Percentiles rank a stretch among this genome's conserved stretches.
phyloP scores from a whole-genome alignment of 2,329 filamentous ascomycete species.

The Sporothrix protearum region DNA sequence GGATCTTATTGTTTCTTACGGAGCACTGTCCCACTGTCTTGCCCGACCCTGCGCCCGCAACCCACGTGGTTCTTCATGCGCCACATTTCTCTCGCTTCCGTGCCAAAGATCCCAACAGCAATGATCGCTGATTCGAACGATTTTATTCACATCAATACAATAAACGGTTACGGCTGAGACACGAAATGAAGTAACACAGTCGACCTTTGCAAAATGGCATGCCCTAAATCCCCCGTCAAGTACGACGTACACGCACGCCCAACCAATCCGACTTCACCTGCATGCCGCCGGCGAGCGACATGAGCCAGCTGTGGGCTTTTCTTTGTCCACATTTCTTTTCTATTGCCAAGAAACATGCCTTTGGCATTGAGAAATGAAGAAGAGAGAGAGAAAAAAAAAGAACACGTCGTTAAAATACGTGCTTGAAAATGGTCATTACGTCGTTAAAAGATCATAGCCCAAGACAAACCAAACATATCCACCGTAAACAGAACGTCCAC shows the following conservation, averaged over 20 bases:
- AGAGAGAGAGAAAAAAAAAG: too few relatives aligned
- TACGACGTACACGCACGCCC: neutral
- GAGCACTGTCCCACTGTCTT: neutral
- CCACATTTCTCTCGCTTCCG: neutral
- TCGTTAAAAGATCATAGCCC: too few relatives aligned
- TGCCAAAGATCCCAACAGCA: neutral
- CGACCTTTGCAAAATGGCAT: too few relatives aligned
- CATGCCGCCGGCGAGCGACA: constrained; percentile 14
- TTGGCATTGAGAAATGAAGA: too few relatives aligned
- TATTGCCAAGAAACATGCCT: too few relatives aligned
- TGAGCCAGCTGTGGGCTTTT: constrained; percentile 34
- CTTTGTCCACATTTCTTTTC: too few relatives aligned
- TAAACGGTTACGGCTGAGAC: neutral
- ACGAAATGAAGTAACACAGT: neutral
- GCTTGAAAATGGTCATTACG: too few relatives aligned
- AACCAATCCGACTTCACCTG: neutral
- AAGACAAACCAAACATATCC: too few relatives aligned
- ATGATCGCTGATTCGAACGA: neutral
- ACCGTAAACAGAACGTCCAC: too few relatives aligned
- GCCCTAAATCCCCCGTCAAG: neutral
- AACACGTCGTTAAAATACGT: too few relatives aligned
- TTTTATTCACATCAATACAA: neutral
- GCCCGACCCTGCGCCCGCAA: neutral
- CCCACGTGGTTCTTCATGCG: neutral
- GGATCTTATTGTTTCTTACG: neutral